Evolutionary conservation across 2,329 filamentous ascomycete species (phyloP).

Genomic region (Ophiobolus disseminans): DNA sequence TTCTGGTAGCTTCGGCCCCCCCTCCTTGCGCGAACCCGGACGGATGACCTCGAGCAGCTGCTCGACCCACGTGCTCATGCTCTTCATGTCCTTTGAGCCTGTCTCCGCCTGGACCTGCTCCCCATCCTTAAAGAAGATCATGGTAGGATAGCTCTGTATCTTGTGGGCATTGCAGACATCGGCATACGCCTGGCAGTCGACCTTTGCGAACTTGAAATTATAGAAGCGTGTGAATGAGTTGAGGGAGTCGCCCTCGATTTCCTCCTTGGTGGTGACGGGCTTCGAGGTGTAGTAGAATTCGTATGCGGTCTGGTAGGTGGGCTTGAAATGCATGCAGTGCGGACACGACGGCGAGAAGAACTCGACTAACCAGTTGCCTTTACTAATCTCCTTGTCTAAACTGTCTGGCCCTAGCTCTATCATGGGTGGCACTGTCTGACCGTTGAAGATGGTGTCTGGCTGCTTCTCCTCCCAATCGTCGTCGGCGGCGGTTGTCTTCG

Average conservation of each 20-base stretch:
- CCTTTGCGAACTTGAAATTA: constrained; percentile 82
- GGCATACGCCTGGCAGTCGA: constrained; percentile 85
- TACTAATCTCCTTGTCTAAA: constrained; percentile 64
- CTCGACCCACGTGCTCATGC: constrained; percentile 76
- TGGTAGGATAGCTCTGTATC: constrained; percentile 76
- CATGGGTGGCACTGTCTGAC: constrained; percentile 69
- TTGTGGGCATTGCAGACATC: constrained; percentile 75
- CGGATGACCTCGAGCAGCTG: constrained; percentile 76
- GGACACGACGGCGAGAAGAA: constrained; percentile 62
- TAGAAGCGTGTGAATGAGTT: constrained; percentile 83
- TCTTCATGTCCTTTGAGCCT: constrained; percentile 72
- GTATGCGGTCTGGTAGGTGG: constrained; percentile 89
- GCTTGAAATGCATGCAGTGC: constrained; percentile 81
- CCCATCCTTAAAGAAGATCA: constrained; percentile 81
- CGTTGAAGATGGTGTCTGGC: constrained; percentile 69
- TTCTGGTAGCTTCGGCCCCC: constrained; percentile 72
- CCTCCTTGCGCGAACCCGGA: constrained; percentile 78
- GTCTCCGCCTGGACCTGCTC: constrained; percentile 67
- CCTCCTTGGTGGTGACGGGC: constrained; percentile 61
- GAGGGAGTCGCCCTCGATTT: constrained; percentile 57
- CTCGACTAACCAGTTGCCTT: constrained; percentile 73
- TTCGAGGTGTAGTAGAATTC: constrained; percentile 94
- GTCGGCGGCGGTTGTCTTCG: constrained; percentile 21
- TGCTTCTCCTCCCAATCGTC: constrained; percentile 39
- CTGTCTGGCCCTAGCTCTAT: constrained; percentile 65